These are phyloP conservation scores for Crithidia thermophila DNA, from an alignment of 208 protist genomes.

Conservation along the genomic window DNA sequence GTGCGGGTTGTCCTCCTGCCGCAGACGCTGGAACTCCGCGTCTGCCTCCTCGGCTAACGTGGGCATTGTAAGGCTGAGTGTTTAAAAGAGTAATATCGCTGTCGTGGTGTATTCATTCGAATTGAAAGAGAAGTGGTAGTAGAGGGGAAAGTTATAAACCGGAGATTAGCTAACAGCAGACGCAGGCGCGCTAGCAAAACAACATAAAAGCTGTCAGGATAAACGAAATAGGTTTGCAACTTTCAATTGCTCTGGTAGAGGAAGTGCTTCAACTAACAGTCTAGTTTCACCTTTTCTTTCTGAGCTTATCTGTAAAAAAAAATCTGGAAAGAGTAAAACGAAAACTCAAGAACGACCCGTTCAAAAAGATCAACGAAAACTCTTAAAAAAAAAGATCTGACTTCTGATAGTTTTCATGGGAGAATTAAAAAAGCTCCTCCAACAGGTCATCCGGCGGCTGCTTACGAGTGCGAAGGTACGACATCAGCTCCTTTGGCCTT, in stretches of 20 bases:
- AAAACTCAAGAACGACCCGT: no score
- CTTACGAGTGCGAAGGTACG: constrained; percentile 71
- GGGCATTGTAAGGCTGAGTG: neutral
- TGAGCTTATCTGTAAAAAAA: no score
- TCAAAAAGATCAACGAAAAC: no score
- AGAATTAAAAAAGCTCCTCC: constrained; percentile 80
- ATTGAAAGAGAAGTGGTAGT: neutral
- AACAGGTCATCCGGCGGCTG: constrained; percentile 59
- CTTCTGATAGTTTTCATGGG: neutral
- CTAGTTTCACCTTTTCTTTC: no score
- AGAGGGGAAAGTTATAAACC: neutral
- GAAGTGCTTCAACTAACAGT: no score
- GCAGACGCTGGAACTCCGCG: constrained; percentile 21
- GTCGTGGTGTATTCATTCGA: neutral
- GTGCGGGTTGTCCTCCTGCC: neutral
- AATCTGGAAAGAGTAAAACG: no score
- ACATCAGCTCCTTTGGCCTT: constrained; percentile 43
- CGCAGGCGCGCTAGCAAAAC: no score
- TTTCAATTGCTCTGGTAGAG: no score
- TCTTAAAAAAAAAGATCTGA: neutral
- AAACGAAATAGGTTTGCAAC: no score
- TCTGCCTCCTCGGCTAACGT: constrained; percentile 30
- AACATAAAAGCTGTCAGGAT: no score
- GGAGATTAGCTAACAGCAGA: neutral
- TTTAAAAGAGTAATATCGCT: neutral